A percentile compares a stretch with the other conserved stretches of the same genome.
These are phyloP conservation scores for Phytopythium ostracodes DNA, from an alignment of 352 stramenopile genomes.

Conservation along the genomic window DNA sequence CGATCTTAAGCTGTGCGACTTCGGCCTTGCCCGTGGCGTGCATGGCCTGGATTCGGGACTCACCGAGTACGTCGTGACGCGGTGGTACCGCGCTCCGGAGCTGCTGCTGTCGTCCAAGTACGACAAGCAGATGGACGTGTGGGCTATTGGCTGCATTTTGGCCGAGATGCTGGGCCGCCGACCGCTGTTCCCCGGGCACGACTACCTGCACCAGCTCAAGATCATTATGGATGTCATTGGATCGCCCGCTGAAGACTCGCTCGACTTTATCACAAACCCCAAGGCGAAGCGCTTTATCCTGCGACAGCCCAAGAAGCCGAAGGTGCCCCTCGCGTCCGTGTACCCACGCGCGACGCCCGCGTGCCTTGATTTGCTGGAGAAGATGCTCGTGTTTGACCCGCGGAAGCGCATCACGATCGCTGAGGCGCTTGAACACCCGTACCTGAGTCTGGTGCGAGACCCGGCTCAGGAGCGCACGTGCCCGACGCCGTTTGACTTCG, in stretches of 20 bases:
- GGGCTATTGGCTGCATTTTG: constrained; percentile 85
- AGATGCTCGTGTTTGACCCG: constrained; percentile 94
- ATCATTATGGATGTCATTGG: constrained; percentile 90
- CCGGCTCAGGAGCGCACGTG: constrained; percentile 70
- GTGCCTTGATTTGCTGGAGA: constrained; percentile 89
- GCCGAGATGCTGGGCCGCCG: constrained; percentile 83
- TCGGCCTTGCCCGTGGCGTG: constrained; percentile 69
- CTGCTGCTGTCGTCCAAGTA: constrained; percentile 90
- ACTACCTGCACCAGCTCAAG: constrained; percentile 87
- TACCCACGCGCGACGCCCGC: constrained; percentile 81
- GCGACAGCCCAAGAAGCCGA: constrained; percentile 83
- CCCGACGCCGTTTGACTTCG: constrained; percentile 79
- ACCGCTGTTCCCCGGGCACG: constrained; percentile 82
- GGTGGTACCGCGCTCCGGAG: constrained; percentile 91
- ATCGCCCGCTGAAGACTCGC: constrained; percentile 65
- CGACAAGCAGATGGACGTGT: constrained; percentile 87
- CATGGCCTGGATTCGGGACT: constrained; percentile 74
- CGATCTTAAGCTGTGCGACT: constrained; percentile 79
- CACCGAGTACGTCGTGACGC: constrained; percentile 90
- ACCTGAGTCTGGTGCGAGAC: constrained; percentile 75
- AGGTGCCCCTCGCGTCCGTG: constrained; percentile 74
- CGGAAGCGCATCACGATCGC: constrained; percentile 80
- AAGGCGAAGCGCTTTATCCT: constrained; percentile 89
- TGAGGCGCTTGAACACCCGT: constrained; percentile 74
- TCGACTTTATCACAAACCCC: constrained; percentile 88